Evolutionary conservation across 176 grass and related monocot genomes (phyloP).

Genomic region (Eragrostis nindensis): DNA sequence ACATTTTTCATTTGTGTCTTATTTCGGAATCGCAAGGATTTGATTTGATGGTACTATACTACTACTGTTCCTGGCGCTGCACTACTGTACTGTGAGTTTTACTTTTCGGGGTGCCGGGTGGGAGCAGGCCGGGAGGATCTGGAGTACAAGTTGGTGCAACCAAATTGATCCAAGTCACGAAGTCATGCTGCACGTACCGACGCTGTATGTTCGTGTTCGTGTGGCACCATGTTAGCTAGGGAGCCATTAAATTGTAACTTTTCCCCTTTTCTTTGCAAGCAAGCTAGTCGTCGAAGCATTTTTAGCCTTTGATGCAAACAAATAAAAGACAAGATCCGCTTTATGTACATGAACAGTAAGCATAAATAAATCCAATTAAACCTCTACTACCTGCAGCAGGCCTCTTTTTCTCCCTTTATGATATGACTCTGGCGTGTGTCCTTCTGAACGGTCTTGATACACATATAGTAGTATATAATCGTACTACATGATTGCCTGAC

Average conservation of each 20-base stretch:
- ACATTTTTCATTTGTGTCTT: neutral
- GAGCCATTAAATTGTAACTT: constrained; percentile 41
- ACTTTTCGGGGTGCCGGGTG: neutral
- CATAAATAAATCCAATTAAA: constrained; percentile 13
- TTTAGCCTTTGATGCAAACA: constrained; percentile 4
- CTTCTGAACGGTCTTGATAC: neutral
- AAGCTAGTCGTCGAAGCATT: constrained; percentile 35
- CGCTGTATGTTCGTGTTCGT: constrained; percentile 14
- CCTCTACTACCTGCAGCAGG: neutral
- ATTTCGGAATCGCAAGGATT: neutral
- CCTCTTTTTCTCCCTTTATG: neutral
- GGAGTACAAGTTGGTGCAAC: constrained; percentile 38
- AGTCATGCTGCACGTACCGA: constrained; percentile 39
- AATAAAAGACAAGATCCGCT: neutral
- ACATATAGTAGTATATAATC: neutral
- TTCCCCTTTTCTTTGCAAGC: constrained; percentile 38
- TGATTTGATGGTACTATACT: neutral
- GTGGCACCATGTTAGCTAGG: constrained; percentile 22
- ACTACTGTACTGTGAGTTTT: constrained; percentile 21
- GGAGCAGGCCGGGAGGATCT: constrained; percentile 17
- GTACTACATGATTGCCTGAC: neutral
- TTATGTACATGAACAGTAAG: constrained; percentile 30
- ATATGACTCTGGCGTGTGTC: neutral
- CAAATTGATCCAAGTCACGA: constrained; percentile 15
- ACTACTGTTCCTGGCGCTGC: neutral